Evolutionary conservation across 805 yeast species (phyloP).

Genomic region (Teunomyces stri): DNA sequence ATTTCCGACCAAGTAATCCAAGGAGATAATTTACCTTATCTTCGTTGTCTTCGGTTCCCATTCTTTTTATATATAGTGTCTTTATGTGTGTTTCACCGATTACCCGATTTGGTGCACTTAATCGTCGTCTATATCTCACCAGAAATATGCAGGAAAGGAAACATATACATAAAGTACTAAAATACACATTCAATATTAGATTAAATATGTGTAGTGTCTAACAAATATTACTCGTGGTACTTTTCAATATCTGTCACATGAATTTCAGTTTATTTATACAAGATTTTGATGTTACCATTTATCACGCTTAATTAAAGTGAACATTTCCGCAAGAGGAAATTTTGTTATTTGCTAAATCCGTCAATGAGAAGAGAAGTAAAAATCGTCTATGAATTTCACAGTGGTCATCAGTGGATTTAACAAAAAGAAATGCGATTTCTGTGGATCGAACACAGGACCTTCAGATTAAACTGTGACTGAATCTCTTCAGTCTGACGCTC

Average conservation of each 20-base stretch:
- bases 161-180: not conserved
- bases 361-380: no score
- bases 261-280: no score
- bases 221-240: not conserved
- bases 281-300: not conserved
- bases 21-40: constrained; percentile 7
- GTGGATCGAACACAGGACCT: constrained; percentile 91
- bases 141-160: not conserved
- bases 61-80: not conserved
- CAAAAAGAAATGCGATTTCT: constrained; percentile 53
- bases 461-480: constrained; percentile 51
- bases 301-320: not conserved
- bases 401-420: not conserved
- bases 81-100: constrained; percentile 22
- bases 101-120: not conserved
- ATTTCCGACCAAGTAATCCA: not conserved
- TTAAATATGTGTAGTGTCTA: not conserved
- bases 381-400: no score
- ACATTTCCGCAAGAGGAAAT: not conserved
- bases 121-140: not conserved
- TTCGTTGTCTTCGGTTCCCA: constrained; percentile 5
- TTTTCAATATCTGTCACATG: not conserved
- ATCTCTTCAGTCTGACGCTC: constrained; percentile 38
- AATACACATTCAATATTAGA: not conserved
- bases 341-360: not conserved